Evolutionary conservation across 2,329 filamentous ascomycete species (phyloP), one percentile per base, ranked within the genome.

Genomic region (Aspergillus sp.): DNA sequence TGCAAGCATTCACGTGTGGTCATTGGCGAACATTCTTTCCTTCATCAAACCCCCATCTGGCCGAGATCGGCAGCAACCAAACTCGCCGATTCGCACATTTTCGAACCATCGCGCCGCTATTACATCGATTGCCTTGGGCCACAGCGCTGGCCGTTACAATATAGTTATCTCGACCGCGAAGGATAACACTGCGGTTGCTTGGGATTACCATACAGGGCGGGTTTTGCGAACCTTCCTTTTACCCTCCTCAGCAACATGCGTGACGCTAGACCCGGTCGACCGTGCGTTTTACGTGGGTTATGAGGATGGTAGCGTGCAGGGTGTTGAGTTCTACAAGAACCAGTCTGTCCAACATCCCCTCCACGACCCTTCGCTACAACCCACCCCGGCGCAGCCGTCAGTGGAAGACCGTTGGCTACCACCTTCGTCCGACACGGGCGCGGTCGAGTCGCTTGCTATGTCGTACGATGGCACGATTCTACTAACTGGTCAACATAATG

Each of bases 1-100:
- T 72, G 87, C 90, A 45, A 95, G 88, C 65, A 79, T 96, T 53
- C 88, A 95, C 68, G 85, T 97, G 51, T 98, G 93, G 93, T 88
- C 88, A 1, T 70, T 96, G 45, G 77, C 86, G 3, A 78, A 79
- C 20, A 79, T 97, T 9, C 77, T 96, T 2, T 81, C 81, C 4
- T 83, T 84, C 60, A 71, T 74, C 3, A 66, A 67, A 42, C 61
- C 69, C 15, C 63, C 66, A 15, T 56, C 67, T n/a, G 69, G 71
- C 42, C 67, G 70, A 12, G 62, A 64, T 43, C 64, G 64, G 45
- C 62, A 67, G 39, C 59, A 66, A 20, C 61, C 80, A 70, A 69
- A 74, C 49, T 83, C 90, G 57, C 90, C 91, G 2, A 74, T 89
- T 43, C 79, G 83, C 50, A 90, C 85, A 4, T 81, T 98, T 50